Conservation (phyloP, 2,329 filamentous ascomycete species). For the Boeremia lycopersici region DNA sequence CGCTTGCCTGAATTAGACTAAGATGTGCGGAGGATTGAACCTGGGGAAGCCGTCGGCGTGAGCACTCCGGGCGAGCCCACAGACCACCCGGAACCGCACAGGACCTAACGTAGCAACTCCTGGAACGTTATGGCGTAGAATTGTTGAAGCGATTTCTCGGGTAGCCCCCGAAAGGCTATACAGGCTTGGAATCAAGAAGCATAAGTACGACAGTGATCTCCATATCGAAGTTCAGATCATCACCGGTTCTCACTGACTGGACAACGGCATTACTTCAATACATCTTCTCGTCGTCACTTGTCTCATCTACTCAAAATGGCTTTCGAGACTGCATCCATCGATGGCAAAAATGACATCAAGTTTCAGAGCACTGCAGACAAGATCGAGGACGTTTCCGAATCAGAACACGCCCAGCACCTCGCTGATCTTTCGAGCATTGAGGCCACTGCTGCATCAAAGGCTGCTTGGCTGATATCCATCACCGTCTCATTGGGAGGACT, state of each 20-base stretch:
- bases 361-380: constrained; percentile 21
- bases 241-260: constrained; percentile 6
- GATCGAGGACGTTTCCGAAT: constrained; percentile 31
- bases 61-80: background rate
- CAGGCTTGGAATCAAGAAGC: background rate
- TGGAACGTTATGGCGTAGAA: background rate
- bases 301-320: background rate
- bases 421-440: constrained; percentile 35
- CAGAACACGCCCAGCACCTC: constrained; percentile 26
- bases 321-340: constrained; percentile 5
- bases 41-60: constrained; percentile 12
- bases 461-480: constrained; percentile 38
- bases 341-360: constrained; percentile 25
- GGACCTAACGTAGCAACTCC: constrained; percentile 13
- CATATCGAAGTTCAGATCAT: constrained; percentile 3
- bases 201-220: constrained; percentile 16
- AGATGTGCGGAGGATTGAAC: background rate
- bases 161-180: background rate
- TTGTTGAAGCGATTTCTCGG: background rate
- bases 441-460: constrained; percentile 34
- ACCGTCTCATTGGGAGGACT: constrained; percentile 38
- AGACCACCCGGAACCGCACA: background rate
- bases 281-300: background rate
- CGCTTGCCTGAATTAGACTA: constrained; percentile 10
- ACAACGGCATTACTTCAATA: constrained; percentile 2